phyloP scores from a whole-genome alignment of 2,329 filamentous ascomycete species.

The Penicillium paneum region DNA sequence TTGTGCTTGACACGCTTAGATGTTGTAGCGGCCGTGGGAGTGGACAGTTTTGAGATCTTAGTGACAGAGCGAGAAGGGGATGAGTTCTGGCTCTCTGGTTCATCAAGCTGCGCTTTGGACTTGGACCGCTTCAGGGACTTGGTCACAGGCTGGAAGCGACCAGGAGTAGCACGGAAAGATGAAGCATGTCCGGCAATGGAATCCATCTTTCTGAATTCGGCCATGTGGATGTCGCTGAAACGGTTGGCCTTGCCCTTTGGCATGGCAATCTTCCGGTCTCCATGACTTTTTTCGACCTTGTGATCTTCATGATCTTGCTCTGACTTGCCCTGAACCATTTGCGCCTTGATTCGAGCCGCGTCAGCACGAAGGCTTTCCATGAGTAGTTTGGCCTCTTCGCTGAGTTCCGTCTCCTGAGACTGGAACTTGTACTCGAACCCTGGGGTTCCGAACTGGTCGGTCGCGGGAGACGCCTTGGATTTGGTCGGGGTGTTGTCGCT shows the following conservation, averaged over 20 bases:
- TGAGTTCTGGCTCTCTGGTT: conserved; percentile 49
- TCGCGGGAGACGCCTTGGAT: conserved; percentile 30
- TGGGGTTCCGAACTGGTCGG: conserved; percentile 41
- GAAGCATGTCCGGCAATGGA: conserved; percentile 87
- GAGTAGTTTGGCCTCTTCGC: conserved; percentile 53
- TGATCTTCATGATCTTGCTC: conserved; percentile 51
- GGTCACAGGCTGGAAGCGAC: conserved; percentile 40
- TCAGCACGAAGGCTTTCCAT: conserved; percentile 69
- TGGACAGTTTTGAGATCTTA: conserved; percentile 29
- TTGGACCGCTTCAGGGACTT: conserved; percentile 52
- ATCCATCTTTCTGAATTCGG: conserved; percentile 95
- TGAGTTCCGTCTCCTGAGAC: conserved; percentile 45
- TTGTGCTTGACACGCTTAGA: conserved; percentile 70
- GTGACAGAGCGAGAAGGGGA: conserved; percentile 34
- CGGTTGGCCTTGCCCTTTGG: conserved; percentile 74
- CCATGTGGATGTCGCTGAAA: conserved; percentile 81
- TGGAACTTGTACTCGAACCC: conserved; percentile 48
- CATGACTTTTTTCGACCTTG: conserved; percentile 43
- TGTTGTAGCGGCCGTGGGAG: conserved; percentile 39
- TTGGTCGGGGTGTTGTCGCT: conserved; percentile 45
- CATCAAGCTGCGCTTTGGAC: conserved; percentile 65
- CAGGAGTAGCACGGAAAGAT: conserved; percentile 56
- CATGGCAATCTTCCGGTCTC: conserved; percentile 69
- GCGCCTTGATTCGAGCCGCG: conserved; percentile 66
- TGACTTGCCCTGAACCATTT: conserved; percentile 62